Evolutionary conservation across 805 yeast genomes (phyloP), one percentile per base, ranked within the genome.

Genomic region (Kregervanrija delftensis): DNA sequence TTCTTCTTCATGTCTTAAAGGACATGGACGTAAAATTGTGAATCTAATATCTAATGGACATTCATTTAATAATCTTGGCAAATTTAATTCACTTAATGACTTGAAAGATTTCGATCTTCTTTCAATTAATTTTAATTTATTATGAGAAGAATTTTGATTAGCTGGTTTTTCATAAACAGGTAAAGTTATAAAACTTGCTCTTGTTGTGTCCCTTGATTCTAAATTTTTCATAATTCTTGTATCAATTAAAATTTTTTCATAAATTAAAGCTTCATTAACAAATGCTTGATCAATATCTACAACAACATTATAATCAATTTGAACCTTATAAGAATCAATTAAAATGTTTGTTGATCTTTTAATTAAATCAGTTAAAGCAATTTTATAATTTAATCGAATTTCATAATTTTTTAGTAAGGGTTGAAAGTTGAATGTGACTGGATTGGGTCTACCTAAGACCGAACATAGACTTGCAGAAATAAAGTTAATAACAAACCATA

Each of bases 401-500:
- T 63, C 66, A 47, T 60, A 61, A 42, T 60, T 61, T 36, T 55
- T 54, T 33, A 61, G 41, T 42, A 64, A 49, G 1, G 68, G 66
- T 45, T 61, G 65, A 45, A 61, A 64, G 15, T 58, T 60, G 48
- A 64, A 64, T 1, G 77, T 69, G 9, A 76, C 74, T 1, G 81
- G 81, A 49, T 74, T 75, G 3, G 80, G 80, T 49, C 80, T 61
- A 8, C 80, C 79, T 22, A 74, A 59, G 12, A 74, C 70, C 0
- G 78, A 71, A 52, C 79, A 74, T 14, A 73, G 52, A 33, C 73
- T 74, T 2, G 76, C 73, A n/a, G 71, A 62, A 22, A 72, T 59
- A 47, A 71, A 67, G 49, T 72, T 70, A 43, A 75, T 63, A 2
- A 74, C 74, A 45, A 73, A 71, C 78, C 79, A 76, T 5, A 73